phyloP scores from a whole-genome alignment of 257 asterid species.

The Solanum habrochaites region DNA sequence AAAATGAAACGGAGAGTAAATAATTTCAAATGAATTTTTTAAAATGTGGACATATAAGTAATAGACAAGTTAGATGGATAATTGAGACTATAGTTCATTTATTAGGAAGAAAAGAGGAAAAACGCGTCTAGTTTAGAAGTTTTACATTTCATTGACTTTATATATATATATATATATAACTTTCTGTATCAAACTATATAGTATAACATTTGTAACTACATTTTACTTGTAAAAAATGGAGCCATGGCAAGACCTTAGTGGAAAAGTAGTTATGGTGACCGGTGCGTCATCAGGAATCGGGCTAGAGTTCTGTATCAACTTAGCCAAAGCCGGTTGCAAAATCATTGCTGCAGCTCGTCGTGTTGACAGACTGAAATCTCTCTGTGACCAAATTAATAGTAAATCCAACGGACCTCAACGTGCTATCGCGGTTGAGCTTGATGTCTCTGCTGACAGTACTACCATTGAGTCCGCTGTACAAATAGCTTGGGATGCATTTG shows the following conservation, averaged over 20 bases:
- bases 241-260: neutral
- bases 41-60: neutral
- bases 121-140: neutral
- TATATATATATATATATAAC: too few relatives aligned
- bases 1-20: too few relatives aligned
- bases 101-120: neutral
- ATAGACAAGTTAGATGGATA: neutral
- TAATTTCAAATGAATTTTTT: too few relatives aligned
- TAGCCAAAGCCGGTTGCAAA: slow-evolving; percentile 40
- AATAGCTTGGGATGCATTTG: slow-evolving; percentile 58
- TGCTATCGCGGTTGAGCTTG: slow-evolving; percentile 49
- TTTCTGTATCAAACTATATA: neutral
- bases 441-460: slow-evolving; percentile 22
- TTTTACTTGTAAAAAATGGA: neutral
- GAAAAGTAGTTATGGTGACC: slow-evolving; percentile 10
- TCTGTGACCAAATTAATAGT: neutral
- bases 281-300: slow-evolving; percentile 14
- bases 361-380: neutral
- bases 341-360: neutral
- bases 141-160: neutral
- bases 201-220: neutral
- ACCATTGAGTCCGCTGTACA: slow-evolving; percentile 28
- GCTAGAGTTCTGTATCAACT: slow-evolving; percentile 23
- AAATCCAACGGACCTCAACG: neutral
- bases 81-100: too few relatives aligned